Evolutionary conservation across 2,329 filamentous ascomycete species (phyloP), one percentile per base, ranked within the genome.

Genomic region (Colletotrichum graminicola): DNA sequence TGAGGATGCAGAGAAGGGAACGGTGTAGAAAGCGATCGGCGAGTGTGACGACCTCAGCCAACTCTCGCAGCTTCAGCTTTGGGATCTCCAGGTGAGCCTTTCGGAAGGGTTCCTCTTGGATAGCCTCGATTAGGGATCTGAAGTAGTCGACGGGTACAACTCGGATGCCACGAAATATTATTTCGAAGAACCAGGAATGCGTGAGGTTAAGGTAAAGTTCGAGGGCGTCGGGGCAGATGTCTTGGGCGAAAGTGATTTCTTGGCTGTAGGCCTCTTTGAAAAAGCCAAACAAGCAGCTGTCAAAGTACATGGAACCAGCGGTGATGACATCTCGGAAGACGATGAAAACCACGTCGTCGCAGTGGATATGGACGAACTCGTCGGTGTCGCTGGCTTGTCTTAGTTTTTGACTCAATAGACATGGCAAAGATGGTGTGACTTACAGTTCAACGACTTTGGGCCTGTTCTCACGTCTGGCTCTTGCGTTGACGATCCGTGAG

Each of bases 161-260:
- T 11, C 56, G 54, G 54, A 29, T 63, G 4, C 65, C 69, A 12
- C 32, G 59, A 72, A 63, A 41, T 32, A 62, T 72, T 63, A 64
- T 72, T 45, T 71, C 66, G 49, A 71, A 72, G 67, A 56, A 72
- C 70, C 70, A 72, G 23, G 43, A 32, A 45, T 72, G 70, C 1
- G 62, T 62, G 12, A 72, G 43, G 18, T 59, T 55, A 14, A 72
- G 66, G 14, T 72, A 72, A 2, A 69, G 41, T 3, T 72, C 54
- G 18, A 72, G 26, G 21, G 39, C 47, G 11, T 65, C 54, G 26
- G 60, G 18, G 3, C 61, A 32, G 10, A 66, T 16, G 47, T 66
- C 51, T 4, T 36, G n/a, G 14, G 54, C 66, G 66, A 71, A 47
- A 7, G 23, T 21, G n/a, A 72, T 47, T 12, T 66, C 49, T 18